Evolutionary conservation across 2,329 filamentous ascomycete species (phyloP).

Genomic region (Reticulascus tulasneorum): DNA sequence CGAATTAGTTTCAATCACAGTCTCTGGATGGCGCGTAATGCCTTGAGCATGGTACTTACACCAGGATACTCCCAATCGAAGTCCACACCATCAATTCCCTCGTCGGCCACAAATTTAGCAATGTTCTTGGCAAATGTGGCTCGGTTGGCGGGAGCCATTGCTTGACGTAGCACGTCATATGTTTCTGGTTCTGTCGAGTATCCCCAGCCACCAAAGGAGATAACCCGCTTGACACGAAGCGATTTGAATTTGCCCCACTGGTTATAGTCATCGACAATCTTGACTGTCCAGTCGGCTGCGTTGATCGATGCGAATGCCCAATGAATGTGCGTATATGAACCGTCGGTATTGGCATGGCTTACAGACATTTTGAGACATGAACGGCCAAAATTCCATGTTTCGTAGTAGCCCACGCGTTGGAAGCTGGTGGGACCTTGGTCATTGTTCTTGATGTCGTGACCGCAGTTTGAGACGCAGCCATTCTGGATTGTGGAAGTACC

Average conservation of each 20-base stretch:
- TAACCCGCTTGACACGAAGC: conserved; percentile 24
- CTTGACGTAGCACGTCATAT: conserved; percentile 31
- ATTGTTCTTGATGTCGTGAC: conserved; percentile 24
- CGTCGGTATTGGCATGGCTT: neutral
- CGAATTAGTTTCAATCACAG: too few relatives aligned
- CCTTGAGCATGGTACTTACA: too few relatives aligned
- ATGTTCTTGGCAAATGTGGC: conserved; percentile 30
- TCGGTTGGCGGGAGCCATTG: conserved; percentile 28
- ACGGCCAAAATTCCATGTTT: conserved; percentile 27
- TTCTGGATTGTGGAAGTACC: conserved; percentile 17
- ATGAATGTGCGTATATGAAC: conserved; percentile 27
- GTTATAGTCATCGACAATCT: conserved; percentile 8
- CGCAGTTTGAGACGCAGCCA: conserved; percentile 28
- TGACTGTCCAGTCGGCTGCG: conserved; percentile 2
- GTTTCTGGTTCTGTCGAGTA: conserved; percentile 32
- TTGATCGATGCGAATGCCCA: conserved; percentile 30
- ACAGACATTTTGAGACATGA: conserved; percentile 27
- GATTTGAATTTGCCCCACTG: conserved; percentile 26
- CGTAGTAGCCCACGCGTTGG: conserved; percentile 27
- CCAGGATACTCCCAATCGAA: conserved; percentile 37
- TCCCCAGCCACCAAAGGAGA: conserved; percentile 41
- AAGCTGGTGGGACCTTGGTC: neutral
- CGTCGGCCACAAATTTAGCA: conserved; percentile 33
- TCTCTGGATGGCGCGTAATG: too few relatives aligned
- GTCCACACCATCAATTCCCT: conserved; percentile 36